Percentiles rank a stretch among this genome's conserved stretches.
phyloP scores from a whole-genome alignment of 2,329 filamentous ascomycete genomes.

The Xylariomycetidae sp. region DNA sequence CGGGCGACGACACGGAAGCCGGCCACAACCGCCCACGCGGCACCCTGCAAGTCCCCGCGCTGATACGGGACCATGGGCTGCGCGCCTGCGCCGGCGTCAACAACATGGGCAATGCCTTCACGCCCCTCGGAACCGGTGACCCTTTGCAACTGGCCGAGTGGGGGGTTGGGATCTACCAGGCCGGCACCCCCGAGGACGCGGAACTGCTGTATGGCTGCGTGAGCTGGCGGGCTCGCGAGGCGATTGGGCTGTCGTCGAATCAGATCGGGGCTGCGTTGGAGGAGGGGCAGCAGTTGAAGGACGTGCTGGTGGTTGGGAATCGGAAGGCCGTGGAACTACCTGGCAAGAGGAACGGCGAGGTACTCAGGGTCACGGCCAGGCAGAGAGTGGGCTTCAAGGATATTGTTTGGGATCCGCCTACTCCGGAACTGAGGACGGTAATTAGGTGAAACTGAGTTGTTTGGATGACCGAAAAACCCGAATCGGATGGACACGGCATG shows the following conservation, averaged over 20 bases:
- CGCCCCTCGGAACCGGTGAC: slow-evolving; percentile 62
- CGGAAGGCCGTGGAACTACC: slow-evolving; percentile 15
- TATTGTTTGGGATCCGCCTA: slow-evolving; percentile 34
- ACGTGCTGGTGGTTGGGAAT: slow-evolving; percentile 25
- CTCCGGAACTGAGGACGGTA: too few relatives aligned
- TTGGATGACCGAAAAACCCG: too few relatives aligned
- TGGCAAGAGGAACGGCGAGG: slow-evolving; percentile 4
- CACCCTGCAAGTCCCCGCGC: slow-evolving; percentile 53
- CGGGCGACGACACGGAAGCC: slow-evolving; percentile 15
- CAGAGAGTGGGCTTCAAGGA: slow-evolving; percentile 27
- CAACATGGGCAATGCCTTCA: slow-evolving; percentile 71
- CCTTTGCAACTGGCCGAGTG: slow-evolving; percentile 57
- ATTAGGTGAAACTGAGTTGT: too few relatives aligned
- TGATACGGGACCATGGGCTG: slow-evolving; percentile 53
- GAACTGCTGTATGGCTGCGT: slow-evolving; percentile 45
- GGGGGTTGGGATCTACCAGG: slow-evolving; percentile 62
- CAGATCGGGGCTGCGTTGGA: slow-evolving; percentile 6
- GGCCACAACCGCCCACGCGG: slow-evolving; percentile 39
- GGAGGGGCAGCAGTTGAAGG: slow-evolving; percentile 14
- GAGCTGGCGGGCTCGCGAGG: slow-evolving; percentile 28
- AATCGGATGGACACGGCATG: too few relatives aligned
- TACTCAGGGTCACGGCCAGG: slow-evolving; percentile 20
- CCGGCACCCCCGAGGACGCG: slow-evolving; percentile 54
- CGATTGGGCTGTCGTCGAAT: slow-evolving; percentile 24
- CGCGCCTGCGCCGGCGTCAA: slow-evolving; percentile 60